Evolutionary conservation across 2,329 filamentous ascomycete genomes (phyloP).

Genomic region (Cladosporium sp.): DNA sequence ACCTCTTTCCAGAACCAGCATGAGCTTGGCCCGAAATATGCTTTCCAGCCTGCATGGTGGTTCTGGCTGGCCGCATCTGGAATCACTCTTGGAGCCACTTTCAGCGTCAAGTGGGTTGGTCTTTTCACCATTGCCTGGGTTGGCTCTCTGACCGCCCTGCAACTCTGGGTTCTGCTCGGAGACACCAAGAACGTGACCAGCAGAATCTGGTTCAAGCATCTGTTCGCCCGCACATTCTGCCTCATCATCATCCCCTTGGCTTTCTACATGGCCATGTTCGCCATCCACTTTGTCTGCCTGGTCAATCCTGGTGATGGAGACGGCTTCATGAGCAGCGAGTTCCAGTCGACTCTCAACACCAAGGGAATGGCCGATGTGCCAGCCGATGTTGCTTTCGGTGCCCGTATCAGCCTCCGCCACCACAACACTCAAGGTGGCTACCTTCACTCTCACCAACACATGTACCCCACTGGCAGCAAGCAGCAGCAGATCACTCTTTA

Average conservation of each 20-base stretch:
- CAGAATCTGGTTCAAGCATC: conserved; percentile 89
- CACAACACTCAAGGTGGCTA: conserved; percentile 98
- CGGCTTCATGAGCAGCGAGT: conserved; percentile 99
- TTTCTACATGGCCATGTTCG: conserved; percentile 98
- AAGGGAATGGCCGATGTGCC: conserved; percentile 96
- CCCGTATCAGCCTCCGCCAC: conserved; percentile 82
- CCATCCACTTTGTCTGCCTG: conserved; percentile 90
- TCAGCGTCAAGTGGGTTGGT: conserved; percentile 98
- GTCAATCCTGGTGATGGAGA: conserved; percentile 95
- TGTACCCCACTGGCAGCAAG: conserved; percentile 97
- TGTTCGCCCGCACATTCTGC: conserved; percentile 87
- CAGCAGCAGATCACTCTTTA: conserved; percentile 99
- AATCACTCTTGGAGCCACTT: conserved; percentile 82
- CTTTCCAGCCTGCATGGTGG: conserved; percentile 92
- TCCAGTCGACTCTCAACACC: conserved; percentile 94
- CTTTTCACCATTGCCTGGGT: conserved; percentile 99
- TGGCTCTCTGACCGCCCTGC: conserved; percentile 82
- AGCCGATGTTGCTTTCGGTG: conserved; percentile 87
- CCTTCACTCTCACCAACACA: conserved; percentile 92
- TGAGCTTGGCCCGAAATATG: conserved; percentile 83
- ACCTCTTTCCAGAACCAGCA: conserved; percentile 95
- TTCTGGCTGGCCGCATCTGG: conserved; percentile 92
- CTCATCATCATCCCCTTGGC: conserved; percentile 83
- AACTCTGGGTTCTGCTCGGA: conserved; percentile 93
- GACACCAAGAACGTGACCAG: conserved; percentile 81